These are phyloP conservation scores for Wickerhamomyces mucosus DNA, from an alignment of 805 yeast genomes.

Conservation along the genomic window DNA sequence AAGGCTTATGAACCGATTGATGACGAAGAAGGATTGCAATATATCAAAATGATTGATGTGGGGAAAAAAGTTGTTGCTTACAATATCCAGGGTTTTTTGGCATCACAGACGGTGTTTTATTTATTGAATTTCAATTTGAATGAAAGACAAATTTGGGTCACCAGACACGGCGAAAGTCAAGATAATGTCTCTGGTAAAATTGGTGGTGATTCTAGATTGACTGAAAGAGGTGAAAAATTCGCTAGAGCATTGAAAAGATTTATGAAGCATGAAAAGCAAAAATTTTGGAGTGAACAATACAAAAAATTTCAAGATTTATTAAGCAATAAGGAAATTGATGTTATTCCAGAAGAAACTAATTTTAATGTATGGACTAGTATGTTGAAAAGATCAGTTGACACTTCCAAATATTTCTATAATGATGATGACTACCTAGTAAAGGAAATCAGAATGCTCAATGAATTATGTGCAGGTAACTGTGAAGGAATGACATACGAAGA, in stretches of 20 bases:
- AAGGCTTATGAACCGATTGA: constrained; percentile 86
- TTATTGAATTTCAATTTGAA: constrained; percentile 79
- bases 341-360: constrained; percentile 53
- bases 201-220: constrained; percentile 84
- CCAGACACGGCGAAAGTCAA: constrained; percentile 88
- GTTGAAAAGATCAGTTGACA: constrained; percentile 69
- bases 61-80: constrained; percentile 91
- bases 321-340: constrained; percentile 24
- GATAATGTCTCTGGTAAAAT: constrained; percentile 81
- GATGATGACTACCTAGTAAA: constrained; percentile 57
- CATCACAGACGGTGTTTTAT: constrained; percentile 90
- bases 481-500: constrained; percentile 92
- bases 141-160: constrained; percentile 88
- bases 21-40: constrained; percentile 67
- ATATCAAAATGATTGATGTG: constrained; percentile 91
- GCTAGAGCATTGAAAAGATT: constrained; percentile 66
- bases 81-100: constrained; percentile 78
- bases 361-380: constrained; percentile 92
- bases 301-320: constrained; percentile 34
- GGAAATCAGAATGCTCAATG: constrained; percentile 89
- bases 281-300: constrained; percentile 56
- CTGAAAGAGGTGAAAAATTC: constrained; percentile 70
- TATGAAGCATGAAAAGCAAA: constrained; percentile 57
- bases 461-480: constrained; percentile 84
- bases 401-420: constrained; percentile 70